Evolutionary conservation across 495 filamentous ascomycete genomes (phyloP).

Genomic region (Aspergillus nidulans): DNA sequence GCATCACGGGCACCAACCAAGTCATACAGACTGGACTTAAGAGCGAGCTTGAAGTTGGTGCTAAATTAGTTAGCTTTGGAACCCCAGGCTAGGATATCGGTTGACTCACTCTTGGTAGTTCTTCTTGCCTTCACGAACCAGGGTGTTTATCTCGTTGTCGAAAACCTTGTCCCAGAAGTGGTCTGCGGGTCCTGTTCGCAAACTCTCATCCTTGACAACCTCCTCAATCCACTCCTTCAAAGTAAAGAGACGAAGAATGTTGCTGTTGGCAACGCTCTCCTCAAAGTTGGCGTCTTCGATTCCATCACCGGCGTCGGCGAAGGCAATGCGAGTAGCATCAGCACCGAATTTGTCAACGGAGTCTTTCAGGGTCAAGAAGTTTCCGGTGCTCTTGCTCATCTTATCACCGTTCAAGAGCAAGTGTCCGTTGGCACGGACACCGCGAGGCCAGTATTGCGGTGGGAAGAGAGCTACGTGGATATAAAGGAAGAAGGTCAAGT

Average conservation of each 20-base stretch:
- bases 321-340: slow-evolving; percentile 83
- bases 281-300: slow-evolving; percentile 97
- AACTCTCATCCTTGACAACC: slow-evolving; percentile 61
- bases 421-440: slow-evolving; percentile 85
- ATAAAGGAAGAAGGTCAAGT: slow-evolving; percentile 96
- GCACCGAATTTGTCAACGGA: slow-evolving; percentile 89
- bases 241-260: slow-evolving; percentile 78
- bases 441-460: slow-evolving; percentile 77
- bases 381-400: slow-evolving; percentile 93
- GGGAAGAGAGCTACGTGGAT: slow-evolving; percentile 88
- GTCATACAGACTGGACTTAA: slow-evolving; percentile 89
- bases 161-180: slow-evolving; percentile 86
- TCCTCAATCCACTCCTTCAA: slow-evolving; percentile 93
- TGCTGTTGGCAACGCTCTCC: slow-evolving; percentile 86
- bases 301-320: slow-evolving; percentile 92
- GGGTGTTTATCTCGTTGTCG: slow-evolving; percentile 86
- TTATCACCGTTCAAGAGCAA: slow-evolving; percentile 92
- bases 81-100: not conserved
- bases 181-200: slow-evolving; percentile 70
- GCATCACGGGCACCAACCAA: slow-evolving; percentile 79
- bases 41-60: slow-evolving; percentile 83
- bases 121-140: slow-evolving; percentile 67
- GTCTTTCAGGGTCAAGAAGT: slow-evolving; percentile 89
- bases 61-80: slow-evolving; percentile 35
- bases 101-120: slow-evolving; percentile 65